Evolutionary conservation across 495 filamentous ascomycete genomes (phyloP).

Genomic region (Chaetomium cochliodes): DNA sequence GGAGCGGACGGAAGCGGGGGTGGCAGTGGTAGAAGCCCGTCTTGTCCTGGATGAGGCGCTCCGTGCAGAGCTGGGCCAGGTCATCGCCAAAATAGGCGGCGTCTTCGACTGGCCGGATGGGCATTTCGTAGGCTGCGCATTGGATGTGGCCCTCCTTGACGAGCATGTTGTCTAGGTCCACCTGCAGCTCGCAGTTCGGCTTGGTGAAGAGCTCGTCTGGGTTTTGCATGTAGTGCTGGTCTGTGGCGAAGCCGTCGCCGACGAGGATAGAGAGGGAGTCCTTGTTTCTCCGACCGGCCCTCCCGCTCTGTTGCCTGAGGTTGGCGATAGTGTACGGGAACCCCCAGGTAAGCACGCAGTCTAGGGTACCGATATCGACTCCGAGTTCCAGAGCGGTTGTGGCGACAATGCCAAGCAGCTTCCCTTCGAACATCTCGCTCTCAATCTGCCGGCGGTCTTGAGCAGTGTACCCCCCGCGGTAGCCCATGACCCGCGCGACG

Average conservation of each 20-base stretch:
- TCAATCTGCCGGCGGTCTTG: conserved; percentile 91
- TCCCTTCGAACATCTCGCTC: conserved; percentile 95
- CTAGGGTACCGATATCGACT: conserved; percentile 92
- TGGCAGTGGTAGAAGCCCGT: conserved; percentile 87
- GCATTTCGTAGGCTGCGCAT: conserved; percentile 94
- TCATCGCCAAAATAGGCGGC: conserved; percentile 74
- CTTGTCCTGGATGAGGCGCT: conserved; percentile 70
- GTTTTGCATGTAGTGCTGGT: conserved; percentile 96
- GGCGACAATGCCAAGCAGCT: conserved; percentile 87
- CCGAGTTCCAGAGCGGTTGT: conserved; percentile 92
- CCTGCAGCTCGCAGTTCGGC: conserved; percentile 82
- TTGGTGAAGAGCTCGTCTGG: conserved; percentile 95
- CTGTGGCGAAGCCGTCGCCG: conserved; percentile 87
- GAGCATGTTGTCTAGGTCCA: conserved; percentile 87
- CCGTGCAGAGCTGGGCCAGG: conserved; percentile 67
- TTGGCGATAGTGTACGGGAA: conserved; percentile 97
- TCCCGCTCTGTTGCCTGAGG: conserved; percentile 88
- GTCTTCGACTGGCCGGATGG: conserved; percentile 76
- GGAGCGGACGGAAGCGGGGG: conserved; percentile 80
- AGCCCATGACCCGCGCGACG: conserved; percentile 83
- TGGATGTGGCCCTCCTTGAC: conserved; percentile 92
- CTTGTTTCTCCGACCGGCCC: conserved; percentile 88
- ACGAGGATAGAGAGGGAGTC: conserved; percentile 90
- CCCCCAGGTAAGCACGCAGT: conserved; percentile 89
- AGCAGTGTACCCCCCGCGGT: conserved; percentile 92